Evolutionary conservation across 2,329 filamentous ascomycete genomes (phyloP), one percentile per base, ranked within the genome.

Genomic region (Teratosphaeria epicoccoides): DNA sequence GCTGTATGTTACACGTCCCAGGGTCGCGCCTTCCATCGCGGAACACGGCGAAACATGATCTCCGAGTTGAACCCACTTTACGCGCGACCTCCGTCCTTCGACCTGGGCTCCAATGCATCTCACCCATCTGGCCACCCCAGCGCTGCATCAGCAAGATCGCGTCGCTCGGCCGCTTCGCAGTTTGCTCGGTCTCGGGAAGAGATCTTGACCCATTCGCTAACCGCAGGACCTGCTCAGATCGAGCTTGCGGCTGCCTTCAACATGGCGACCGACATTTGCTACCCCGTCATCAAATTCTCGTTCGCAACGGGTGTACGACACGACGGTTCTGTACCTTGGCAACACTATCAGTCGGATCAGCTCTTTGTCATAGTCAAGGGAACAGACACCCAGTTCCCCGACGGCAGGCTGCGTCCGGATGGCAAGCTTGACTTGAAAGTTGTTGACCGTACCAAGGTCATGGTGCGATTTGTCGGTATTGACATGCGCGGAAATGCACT

Each of bases 291-390:
- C 28, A 67, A 66, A 49, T 66, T 57, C 51, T 67, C 64, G 2
- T 59, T 58, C 48, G 67, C 70, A 17, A 59, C 57, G 12, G 66
- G 69, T 53, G 57, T 59, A n/a, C 49, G 57, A n/a, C 49, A 57
- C 22, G 61, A 63, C 29, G 60, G 59, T 29, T 60, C 57, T 17
- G 66, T 70, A 43, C 59, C 58, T 28, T 73, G 70, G 70, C 63
- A 51, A 29, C 67, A 71, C 53, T 51, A 64, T 3, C 61, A 54
- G 12, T 49, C 50, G 7, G 52, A 62, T 9, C 57, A 66, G 23
- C 60, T 73, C 14, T 57, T 62, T 29, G 59, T 68, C 9, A 49
- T 63, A 24, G 33, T 64, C 29, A 54, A 46, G 24, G 59, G 60
- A 22, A 25, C 47, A 24, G 46, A 52, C 33, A 49, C 37, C 10